Base-by-base conservation (phyloP, 129 eudicot genomes). In the Ambrosia artemisiifolia region DNA sequence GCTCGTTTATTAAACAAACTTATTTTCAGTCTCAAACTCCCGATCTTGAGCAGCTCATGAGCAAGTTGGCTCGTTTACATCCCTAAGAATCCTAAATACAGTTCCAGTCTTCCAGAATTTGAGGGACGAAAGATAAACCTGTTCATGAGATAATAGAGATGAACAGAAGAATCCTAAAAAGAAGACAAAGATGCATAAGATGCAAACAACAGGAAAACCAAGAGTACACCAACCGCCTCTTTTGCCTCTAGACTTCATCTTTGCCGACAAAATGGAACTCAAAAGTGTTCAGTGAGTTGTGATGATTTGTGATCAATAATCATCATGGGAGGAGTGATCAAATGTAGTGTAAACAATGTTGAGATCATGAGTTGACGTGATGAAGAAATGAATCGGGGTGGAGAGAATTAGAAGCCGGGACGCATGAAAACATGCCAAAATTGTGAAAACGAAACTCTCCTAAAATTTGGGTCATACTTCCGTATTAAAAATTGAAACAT, bases 151-250 rank as follows among this genome's bases (percentile, higher is more conserved):
- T 64, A 90, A 67, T 51, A 90, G 83, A 30, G 80, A 54, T 17
- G 91, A 84, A 65, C 83, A 88, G 67, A 94, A 88, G 73, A 94
- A 88, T 10, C 98, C 98, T 60, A 86, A 71, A 71, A 90, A 72
- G 79, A 94, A 88, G 76, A 88, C 91, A 82, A 86, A 86, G 57
- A 84, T 63, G 80, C 91, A 94, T 16, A 94, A 24, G 19, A 84
- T 83, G 67, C 84, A 82, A 13, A 90, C 84, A 10, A 85, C 71
- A 3, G 89, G 98, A 7, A 87, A 69, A 78, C 88, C 86, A 42
- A 89, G 40, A 61, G 69, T 87, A 80, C 68, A 82, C 73, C 84
- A 5, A 46, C 83, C 75, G 47, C 85, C 61, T 8, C 44, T 24
- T 67, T 80, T 80, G 35, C 77, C 83, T 80, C 83, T 86, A 51